Conservation (phyloP, 2,329 filamentous ascomycete genomes). For the Ceratocystis destructans region DNA sequence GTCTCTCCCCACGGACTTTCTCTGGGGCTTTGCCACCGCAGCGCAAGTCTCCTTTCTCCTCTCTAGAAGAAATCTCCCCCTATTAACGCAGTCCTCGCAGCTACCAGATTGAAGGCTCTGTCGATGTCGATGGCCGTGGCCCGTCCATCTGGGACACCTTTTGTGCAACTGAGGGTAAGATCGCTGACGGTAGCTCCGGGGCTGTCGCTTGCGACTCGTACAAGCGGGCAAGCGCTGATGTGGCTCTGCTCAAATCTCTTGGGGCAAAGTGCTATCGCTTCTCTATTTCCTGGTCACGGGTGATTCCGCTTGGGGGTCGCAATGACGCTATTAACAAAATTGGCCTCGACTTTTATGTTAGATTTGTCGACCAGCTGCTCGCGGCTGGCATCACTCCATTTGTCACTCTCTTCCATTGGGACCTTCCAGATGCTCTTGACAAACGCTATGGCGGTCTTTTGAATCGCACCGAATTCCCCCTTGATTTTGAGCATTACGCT, state of each 20-base stretch:
- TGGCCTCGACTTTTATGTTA: conserved; percentile 64
- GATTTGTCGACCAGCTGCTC: conserved; percentile 64
- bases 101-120: conserved; percentile 76
- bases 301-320: conserved; percentile 74
- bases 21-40: conserved; percentile 71
- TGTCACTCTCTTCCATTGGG: conserved; percentile 80
- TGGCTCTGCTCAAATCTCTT: conserved; percentile 59
- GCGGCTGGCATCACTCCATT: conserved; percentile 66
- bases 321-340: conserved; percentile 67
- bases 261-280: conserved; percentile 69
- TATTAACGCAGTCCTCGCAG: conserved; percentile 31
- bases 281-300: conserved; percentile 70
- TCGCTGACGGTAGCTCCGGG: conserved; percentile 62
- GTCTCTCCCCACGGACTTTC: conserved; percentile 54
- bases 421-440: conserved; percentile 64
- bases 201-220: conserved; percentile 77
- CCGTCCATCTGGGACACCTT: conserved; percentile 88
- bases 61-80: background rate
- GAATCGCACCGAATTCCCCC: conserved; percentile 68
- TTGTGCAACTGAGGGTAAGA: conserved; percentile 66
- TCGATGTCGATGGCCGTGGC: conserved; percentile 60
- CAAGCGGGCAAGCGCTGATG: conserved; percentile 63
- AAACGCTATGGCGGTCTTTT: conserved; percentile 69
- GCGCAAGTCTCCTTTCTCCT: conserved; percentile 36
- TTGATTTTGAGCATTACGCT: conserved; percentile 69